Percentiles rank a stretch among this genome's conserved stretches.
These are phyloP conservation scores for Cynara cardunculus DNA, from an alignment of 129 eudicot species.

Conservation along the genomic window DNA sequence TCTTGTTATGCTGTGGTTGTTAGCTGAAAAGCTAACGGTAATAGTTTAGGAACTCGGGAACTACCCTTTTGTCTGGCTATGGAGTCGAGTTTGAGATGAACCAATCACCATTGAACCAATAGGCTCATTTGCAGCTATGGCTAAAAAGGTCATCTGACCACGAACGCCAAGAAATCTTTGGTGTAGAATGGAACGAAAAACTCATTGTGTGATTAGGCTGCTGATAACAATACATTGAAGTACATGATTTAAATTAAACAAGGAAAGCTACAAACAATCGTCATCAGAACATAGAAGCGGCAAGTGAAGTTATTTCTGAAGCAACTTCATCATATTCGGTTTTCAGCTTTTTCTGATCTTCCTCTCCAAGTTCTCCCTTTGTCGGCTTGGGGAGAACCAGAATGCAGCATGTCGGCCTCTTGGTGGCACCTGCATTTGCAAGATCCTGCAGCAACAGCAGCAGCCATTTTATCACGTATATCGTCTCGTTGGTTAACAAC, in stretches of 20 bases:
- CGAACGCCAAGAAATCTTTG: neutral
- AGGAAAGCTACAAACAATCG: constrained; percentile 18
- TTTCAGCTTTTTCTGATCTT: constrained; percentile 71
- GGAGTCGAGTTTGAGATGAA: neutral
- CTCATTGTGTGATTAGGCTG: neutral
- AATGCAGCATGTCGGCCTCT: constrained; percentile 98
- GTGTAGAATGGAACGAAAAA: neutral
- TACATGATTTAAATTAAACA: neutral
- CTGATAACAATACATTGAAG: constrained; percentile 1
- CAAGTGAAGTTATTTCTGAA: constrained; percentile 55
- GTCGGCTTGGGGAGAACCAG: constrained; percentile 76
- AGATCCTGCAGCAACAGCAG: constrained; percentile 61
- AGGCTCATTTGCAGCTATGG: neutral
- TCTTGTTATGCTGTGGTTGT: too few relatives aligned
- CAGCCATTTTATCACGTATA: neutral
- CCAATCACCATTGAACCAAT: neutral
- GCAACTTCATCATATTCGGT: constrained; percentile 80
- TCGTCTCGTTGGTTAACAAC: neutral
- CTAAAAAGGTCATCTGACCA: neutral
- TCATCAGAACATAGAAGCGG: constrained; percentile 58
- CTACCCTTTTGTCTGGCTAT: neutral
- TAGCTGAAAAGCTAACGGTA: too few relatives aligned
- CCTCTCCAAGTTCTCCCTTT: constrained; percentile 75
- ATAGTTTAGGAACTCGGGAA: too few relatives aligned
- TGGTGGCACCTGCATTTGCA: constrained; percentile 95